Percentiles rank a stretch among this genome's conserved stretches.
Evolutionary conservation across 192 early-diverging fungal genomes (phyloP).

Genomic region (Coemansia sp.): DNA sequence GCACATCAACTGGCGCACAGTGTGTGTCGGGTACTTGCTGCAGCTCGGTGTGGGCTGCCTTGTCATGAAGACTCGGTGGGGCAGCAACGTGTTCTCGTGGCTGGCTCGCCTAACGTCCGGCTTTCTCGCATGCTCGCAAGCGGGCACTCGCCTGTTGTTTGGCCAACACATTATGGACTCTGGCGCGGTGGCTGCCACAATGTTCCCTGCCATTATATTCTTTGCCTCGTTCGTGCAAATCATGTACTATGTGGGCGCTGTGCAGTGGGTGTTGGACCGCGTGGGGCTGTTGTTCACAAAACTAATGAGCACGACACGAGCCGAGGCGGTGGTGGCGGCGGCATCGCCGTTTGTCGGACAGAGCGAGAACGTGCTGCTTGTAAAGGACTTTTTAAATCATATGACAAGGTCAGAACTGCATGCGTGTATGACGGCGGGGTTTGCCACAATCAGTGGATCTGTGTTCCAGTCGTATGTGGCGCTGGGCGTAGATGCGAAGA

Average conservation of each 20-base stretch:
- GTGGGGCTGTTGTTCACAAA: slow-evolving; percentile 64
- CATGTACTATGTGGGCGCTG: slow-evolving; percentile 77
- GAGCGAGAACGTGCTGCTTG: slow-evolving; percentile 78
- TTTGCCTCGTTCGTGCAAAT: slow-evolving; percentile 84
- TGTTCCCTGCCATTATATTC: slow-evolving; percentile 86
- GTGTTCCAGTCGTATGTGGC: slow-evolving; percentile 72
- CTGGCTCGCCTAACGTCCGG: slow-evolving; percentile 55
- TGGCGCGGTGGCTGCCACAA: slow-evolving; percentile 62
- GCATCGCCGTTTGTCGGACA: slow-evolving; percentile 87
- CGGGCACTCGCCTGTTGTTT: slow-evolving; percentile 72
- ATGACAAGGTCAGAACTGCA: slow-evolving; percentile 87
- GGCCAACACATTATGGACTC: slow-evolving; percentile 53
- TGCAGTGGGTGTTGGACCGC: slow-evolving; percentile 77
- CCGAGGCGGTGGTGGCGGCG: slow-evolving; percentile 80
- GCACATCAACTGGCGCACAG: slow-evolving; percentile 73
- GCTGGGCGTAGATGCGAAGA: slow-evolving; percentile 63
- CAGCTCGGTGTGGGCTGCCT: slow-evolving; percentile 82
- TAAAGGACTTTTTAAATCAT: slow-evolving; percentile 76
- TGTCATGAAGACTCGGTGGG: slow-evolving; percentile 70
- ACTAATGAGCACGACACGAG: slow-evolving; percentile 74
- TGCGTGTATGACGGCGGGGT: slow-evolving; percentile 85
- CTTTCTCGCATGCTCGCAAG: slow-evolving; percentile 68
- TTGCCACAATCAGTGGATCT: slow-evolving; percentile 88
- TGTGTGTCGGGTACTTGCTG: slow-evolving; percentile 64
- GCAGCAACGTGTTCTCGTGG: slow-evolving; percentile 73